These are phyloP conservation scores for Tolypocladium amazonense DNA, from an alignment of 2,329 filamentous ascomycete species.

Conservation along the genomic window DNA sequence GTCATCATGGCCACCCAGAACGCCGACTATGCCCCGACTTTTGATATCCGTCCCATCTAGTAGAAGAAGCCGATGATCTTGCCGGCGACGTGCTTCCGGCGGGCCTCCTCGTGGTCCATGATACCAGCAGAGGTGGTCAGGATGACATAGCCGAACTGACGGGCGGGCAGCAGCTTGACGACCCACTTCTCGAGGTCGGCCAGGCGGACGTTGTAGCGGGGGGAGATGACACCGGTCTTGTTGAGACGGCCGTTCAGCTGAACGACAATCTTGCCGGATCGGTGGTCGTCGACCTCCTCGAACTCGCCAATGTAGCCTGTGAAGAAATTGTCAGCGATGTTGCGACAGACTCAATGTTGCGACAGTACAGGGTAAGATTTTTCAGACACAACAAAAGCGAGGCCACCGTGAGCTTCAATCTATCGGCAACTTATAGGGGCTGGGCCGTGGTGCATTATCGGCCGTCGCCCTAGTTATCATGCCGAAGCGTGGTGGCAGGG, in stretches of 20 bases:
- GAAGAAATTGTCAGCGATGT: slow-evolving; percentile 56
- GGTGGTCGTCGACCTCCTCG: slow-evolving; percentile 99
- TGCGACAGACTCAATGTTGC: slow-evolving; percentile 81
- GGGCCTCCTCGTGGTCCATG: slow-evolving; percentile 99
- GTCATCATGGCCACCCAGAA: slow-evolving; percentile 22
- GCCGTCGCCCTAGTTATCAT: slow-evolving; percentile 99
- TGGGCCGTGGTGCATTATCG: slow-evolving; percentile 67
- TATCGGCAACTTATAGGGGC: slow-evolving; percentile 99
- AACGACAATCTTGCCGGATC: slow-evolving; percentile 98
- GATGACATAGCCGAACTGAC: slow-evolving; percentile 99
- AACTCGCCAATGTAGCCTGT: slow-evolving; percentile 98
- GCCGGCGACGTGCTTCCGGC: slow-evolving; percentile 96
- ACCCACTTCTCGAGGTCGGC: slow-evolving; percentile 99
- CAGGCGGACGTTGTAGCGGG: slow-evolving; percentile 98
- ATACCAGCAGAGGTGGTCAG: slow-evolving; percentile 98
- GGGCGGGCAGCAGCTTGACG: slow-evolving; percentile 94
- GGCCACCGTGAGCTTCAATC: slow-evolving; percentile 69
- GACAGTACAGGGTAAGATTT: not conserved
- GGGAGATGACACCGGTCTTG: slow-evolving; percentile 99
- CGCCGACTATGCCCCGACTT: slow-evolving; percentile 25
- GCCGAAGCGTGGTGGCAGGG: slow-evolving; percentile 51
- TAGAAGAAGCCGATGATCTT: slow-evolving; percentile 99
- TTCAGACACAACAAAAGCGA: slow-evolving; percentile 54
- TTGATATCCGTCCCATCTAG: slow-evolving; percentile 40
- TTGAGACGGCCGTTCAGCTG: slow-evolving; percentile 97